A percentile compares a stretch with the other conserved stretches of the same genome.
These are phyloP conservation scores for Sarcodon sp. DNA, from an alignment of 768 basidiomycete species.

Conservation along the genomic window DNA sequence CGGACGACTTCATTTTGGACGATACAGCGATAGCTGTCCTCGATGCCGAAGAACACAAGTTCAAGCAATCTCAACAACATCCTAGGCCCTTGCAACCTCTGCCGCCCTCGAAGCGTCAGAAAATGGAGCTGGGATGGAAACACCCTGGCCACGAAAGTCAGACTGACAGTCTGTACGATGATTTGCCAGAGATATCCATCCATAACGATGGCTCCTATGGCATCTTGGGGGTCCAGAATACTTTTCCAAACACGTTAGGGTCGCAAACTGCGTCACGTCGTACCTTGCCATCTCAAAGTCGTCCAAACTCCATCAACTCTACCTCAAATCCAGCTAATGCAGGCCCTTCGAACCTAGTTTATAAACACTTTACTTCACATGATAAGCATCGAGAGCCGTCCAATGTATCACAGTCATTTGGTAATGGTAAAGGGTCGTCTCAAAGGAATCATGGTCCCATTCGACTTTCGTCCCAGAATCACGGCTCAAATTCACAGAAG, in stretches of 20 bases:
- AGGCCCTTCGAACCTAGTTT: no score
- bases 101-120: conserved; percentile 40
- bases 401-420: no score
- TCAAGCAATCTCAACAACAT: conserved; percentile 10
- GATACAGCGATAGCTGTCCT: conserved; percentile 47
- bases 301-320: no score
- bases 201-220: conserved; percentile 44
- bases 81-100: conserved; percentile 8
- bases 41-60: conserved; percentile 40
- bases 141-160: conserved; percentile 1
- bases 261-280: no score
- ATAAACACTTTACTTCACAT: no score
- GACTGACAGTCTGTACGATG: conserved; percentile 19
- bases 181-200: conserved; percentile 54
- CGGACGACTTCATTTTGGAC: conserved; percentile 53
- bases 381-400: no score
- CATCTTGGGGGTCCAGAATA: conserved; percentile 13
- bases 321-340: no score
- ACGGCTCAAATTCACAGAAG: background rate
- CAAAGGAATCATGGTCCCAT: no score
- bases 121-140: conserved; percentile 28
- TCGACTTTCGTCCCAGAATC: no score
- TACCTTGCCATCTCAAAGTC: no score
- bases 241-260: background rate
- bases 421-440: no score